Evolutionary conservation across 176 grass and related monocot species (phyloP).

Genomic region (Tillandsia leiboldiana): DNA sequence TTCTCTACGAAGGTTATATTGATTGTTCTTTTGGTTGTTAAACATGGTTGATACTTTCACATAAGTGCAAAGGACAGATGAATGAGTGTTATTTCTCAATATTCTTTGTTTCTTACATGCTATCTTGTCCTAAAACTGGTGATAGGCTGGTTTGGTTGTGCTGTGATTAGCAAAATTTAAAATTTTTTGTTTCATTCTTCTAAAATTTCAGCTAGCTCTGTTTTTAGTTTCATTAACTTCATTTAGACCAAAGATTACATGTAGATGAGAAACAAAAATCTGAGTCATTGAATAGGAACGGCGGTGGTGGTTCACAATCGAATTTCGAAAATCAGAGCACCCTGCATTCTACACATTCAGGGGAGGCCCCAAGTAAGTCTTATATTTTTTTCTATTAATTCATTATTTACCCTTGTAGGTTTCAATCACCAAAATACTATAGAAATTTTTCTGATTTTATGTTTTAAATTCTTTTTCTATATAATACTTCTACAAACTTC

Average conservation of each 20-base stretch:
- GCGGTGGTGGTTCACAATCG: slow-evolving; percentile 27
- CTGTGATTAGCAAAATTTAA: too few species aligned
- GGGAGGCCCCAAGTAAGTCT: slow-evolving; percentile 31
- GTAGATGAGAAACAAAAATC: slow-evolving; percentile 39
- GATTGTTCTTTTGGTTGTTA: not conserved
- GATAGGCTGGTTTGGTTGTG: too few species aligned
- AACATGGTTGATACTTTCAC: not conserved
- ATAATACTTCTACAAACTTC: too few species aligned
- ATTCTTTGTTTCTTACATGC: too few species aligned
- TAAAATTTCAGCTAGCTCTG: too few species aligned
- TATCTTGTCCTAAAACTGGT: too few species aligned
- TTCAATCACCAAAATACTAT: too few species aligned
- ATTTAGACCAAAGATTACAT: slow-evolving; percentile 34
- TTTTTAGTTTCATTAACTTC: slow-evolving; percentile 26
- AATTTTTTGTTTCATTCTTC: too few species aligned
- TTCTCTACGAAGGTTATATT: not conserved
- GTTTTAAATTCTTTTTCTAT: too few species aligned
- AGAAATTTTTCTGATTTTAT: too few species aligned
- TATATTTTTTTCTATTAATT: not conserved
- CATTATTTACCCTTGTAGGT: not conserved
- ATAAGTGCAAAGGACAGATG: not conserved
- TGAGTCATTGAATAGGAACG: slow-evolving; percentile 24
- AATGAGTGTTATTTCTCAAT: not conserved
- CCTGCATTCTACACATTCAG: slow-evolving; percentile 13
- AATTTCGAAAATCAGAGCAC: slow-evolving; percentile 24